Base-by-base conservation (phyloP, 2,329 filamentous ascomycete species). In the Cladophialophora psammophila region DNA sequence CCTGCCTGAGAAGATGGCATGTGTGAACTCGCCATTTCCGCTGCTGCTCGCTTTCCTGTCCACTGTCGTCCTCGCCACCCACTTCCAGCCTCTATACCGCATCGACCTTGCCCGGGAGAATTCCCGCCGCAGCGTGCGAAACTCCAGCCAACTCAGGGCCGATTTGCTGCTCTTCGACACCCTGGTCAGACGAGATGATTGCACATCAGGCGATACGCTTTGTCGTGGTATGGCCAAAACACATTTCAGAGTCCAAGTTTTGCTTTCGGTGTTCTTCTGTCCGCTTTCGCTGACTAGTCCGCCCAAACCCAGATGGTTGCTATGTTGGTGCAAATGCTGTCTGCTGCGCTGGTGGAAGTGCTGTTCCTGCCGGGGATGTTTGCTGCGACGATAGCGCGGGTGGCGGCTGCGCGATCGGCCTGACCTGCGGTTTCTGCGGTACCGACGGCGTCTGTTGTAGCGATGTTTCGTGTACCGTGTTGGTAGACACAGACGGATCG, bases 341-440 rank as follows among this genome's bases (percentile, higher is more conserved):
- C 8, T 50, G 45, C 45, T 50, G 45, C 13, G 18, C 45, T 9
- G 26, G 26, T 5, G 45, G 45, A 50, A n/a, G 45, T 2, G 45
- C 45, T 10, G 45, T 50, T 1, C 18, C 45, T 12, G 18, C 20
- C 18, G 45, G 45, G 5, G 45, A 50, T 50, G 45, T 50, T 5
- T 50, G 45, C 45, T 50, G 45, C 45, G 45, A 50, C 45, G 45
- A 50, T n/a, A 50, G 45, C 20, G 45, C 45, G 7, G 45, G 45
- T 4, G 45, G 45, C 18, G 18, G 45, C 45, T 50, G 45, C 45
- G 45, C 45, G 13, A 50, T 50, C 18, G 45, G 45, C 20, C 5
- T 50, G 45, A 50, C 18, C 15, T 50, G 45, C 26, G 45, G 45
- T 10, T 50, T 50, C 18, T 50, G 45, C 45, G 45, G 9, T 20